Evolutionary conservation across 148 eudicot genomes (phyloP).

Genomic region (Vaccinium macrocarpon): DNA sequence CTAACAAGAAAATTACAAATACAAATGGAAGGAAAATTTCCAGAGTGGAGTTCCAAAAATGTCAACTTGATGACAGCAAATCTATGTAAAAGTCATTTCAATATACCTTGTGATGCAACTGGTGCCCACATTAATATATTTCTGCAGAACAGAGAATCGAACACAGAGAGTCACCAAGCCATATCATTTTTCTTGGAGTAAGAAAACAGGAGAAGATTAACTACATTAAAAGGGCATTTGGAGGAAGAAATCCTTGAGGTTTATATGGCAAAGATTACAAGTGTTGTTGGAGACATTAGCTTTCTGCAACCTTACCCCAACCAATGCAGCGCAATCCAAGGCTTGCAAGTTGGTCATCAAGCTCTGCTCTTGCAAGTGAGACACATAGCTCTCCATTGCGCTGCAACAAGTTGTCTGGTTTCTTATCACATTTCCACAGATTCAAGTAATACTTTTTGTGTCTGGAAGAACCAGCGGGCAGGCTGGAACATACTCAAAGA

Average conservation of each 20-base stretch:
- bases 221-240: too few species aligned
- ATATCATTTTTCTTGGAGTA: too few species aligned
- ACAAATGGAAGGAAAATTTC: too few species aligned
- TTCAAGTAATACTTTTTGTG: slow-evolving; percentile 19
- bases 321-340: slow-evolving; percentile 30
- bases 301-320: slow-evolving; percentile 30
- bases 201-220: too few species aligned
- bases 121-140: too few species aligned
- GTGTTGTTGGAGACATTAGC: slow-evolving; percentile 27
- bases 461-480: slow-evolving; percentile 36
- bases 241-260: slow-evolving; percentile 35
- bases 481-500: slow-evolving; percentile 13
- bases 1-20: too few species aligned
- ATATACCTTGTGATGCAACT: too few species aligned
- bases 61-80: too few species aligned
- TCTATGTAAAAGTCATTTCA: too few species aligned
- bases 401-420: slow-evolving; percentile 33
- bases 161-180: too few species aligned
- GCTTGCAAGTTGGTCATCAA: slow-evolving; percentile 37
- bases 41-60: too few species aligned
- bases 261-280: slow-evolving; percentile 30
- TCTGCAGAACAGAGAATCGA: too few species aligned
- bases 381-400: slow-evolving; percentile 31
- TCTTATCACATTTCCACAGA: slow-evolving; percentile 23
- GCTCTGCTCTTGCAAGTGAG: slow-evolving; percentile 35